Base-by-base conservation (phyloP, 169 alveolate species). In the Plasmodium gonderi region DNA sequence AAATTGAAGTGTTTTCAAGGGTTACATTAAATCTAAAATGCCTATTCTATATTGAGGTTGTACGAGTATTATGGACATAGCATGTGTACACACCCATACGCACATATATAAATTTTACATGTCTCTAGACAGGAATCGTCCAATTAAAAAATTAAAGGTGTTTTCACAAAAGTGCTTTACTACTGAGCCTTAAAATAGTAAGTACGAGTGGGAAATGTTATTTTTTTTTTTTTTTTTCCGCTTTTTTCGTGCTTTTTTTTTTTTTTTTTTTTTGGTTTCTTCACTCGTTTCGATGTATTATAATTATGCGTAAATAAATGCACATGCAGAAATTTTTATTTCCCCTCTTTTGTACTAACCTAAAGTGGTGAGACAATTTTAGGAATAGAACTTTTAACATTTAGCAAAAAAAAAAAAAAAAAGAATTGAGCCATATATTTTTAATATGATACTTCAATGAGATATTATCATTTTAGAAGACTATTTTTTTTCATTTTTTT, bases 61-160 rank as follows among this genome's bases (percentile, higher is more conserved):
- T 36, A 60, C n/a, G 40, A 14, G 72, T 29, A 20, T 36, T 60
- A 60, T 60, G 36, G 11, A 60, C 26, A 51, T 51, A 51, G 36
- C 72, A 60, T 23, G 26, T 9, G 26, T n/a, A 72, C 11, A 45
- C 51, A 14, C n/a, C 26, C 26, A 11, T 45, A 72, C 8, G 45
- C 26, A 17, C 64, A 11, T 11, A 72, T 72, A 72, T 72, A 47
- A 47, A 3, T 45, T 45, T 23, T 47, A 20, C 29, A 29, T 78
- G 87, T 78, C 87, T 78, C 72, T 78, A 78, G 87, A 49, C 87
- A 47, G 33, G 42, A 45, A 77, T 12, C 72, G 26, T 36, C 9
- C 72, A 29, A 4, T 29, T 60, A 36, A 60, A 60, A 29, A 23
- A 14, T 36, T n/a, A 36, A 60, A 36, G 33, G n/a, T n/a, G n/a